Conservation (phyloP, 2,329 filamentous ascomycete species). For the Alternaria consortialis region DNA sequence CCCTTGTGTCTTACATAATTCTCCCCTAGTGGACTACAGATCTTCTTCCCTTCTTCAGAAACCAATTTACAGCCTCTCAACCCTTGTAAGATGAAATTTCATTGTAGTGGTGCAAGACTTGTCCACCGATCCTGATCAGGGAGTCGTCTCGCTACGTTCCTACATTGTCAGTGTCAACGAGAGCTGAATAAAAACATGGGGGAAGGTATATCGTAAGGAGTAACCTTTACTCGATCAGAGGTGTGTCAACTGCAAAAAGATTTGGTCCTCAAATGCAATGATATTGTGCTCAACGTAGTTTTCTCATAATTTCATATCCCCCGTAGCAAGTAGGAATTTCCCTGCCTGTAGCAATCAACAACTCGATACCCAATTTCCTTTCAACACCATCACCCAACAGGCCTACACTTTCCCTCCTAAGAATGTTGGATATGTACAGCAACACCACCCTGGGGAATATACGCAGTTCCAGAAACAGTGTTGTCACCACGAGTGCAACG, state of each 20-base stretch:
- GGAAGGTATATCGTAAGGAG: neutral
- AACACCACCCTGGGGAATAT: constrained; percentile 8
- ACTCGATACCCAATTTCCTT: too few relatives aligned
- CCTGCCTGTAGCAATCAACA: neutral
- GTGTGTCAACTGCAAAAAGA: neutral
- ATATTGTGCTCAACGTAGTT: neutral
- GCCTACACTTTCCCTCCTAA: neutral
- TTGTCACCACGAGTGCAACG: constrained; percentile 13
- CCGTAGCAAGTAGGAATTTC: neutral
- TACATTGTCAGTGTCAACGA: neutral
- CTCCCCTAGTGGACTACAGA: neutral
- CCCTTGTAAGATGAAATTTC: neutral
- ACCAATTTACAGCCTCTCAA: neutral
- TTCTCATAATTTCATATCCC: neutral
- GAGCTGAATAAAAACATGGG: neutral
- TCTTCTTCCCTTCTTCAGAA: neutral
- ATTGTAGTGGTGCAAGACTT: neutral
- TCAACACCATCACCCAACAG: neutral
- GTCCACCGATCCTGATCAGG: neutral
- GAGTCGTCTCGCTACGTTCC: neutral
- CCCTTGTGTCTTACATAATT: too few relatives aligned
- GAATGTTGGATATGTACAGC: constrained; percentile 5
- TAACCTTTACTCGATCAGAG: neutral
- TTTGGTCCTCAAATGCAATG: neutral
- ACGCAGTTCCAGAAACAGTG: constrained; percentile 11